Evolutionary conservation across 345 rosid genomes (phyloP).

Genomic region (Brassica nigra): DNA sequence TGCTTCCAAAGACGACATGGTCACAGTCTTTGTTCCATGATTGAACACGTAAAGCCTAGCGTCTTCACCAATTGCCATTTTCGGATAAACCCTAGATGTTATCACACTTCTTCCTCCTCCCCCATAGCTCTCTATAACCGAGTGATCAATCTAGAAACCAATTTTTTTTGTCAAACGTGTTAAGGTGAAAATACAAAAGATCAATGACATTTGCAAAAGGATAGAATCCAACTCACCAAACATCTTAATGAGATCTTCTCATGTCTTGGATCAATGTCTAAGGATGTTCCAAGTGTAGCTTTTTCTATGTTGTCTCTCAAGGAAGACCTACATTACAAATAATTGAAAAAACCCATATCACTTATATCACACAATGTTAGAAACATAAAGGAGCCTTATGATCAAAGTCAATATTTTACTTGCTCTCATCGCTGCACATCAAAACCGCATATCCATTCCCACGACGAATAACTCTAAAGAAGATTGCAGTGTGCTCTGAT

Average conservation of each 20-base stretch:
- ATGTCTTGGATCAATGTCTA: conserved; percentile 47
- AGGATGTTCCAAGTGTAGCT: conserved; percentile 46
- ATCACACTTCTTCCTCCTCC: conserved; percentile 58
- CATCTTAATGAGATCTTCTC: conserved; percentile 57
- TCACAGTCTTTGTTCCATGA: conserved; percentile 49
- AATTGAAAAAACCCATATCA: background rate
- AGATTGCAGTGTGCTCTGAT: background rate
- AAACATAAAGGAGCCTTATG: background rate
- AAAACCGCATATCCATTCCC: background rate
- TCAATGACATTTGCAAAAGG: background rate
- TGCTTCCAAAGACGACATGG: conserved; percentile 48
- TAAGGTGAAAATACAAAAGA: background rate
- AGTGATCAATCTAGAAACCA: conserved; percentile 49
- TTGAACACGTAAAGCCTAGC: conserved; percentile 51
- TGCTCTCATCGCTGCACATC: background rate
- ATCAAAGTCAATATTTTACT: background rate
- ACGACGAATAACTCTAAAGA: background rate
- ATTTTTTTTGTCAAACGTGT: background rate
- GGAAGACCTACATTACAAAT: conserved; percentile 51
- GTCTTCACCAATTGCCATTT: conserved; percentile 44
- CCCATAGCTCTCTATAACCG: conserved; percentile 58
- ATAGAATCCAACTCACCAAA: conserved; percentile 43
- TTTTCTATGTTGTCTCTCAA: conserved; percentile 39
- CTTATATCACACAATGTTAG: background rate
- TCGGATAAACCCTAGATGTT: conserved; percentile 65